phyloP scores from a whole-genome alignment of 148 eudicot species.

The Dysphania ambrosioides region DNA sequence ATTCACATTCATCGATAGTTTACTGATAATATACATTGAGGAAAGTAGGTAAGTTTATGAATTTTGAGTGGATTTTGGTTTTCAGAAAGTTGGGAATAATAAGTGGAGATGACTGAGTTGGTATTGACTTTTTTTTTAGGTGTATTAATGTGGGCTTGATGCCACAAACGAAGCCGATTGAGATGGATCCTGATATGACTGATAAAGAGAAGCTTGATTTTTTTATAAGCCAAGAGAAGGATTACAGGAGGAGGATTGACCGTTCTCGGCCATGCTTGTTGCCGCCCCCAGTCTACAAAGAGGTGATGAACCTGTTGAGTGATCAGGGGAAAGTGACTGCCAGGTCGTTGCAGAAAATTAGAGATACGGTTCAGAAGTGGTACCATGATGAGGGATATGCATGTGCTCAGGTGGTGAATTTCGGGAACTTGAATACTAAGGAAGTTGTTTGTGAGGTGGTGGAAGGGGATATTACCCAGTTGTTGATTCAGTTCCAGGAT shows the following conservation, averaged over 20 bases:
- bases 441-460: constrained; percentile 95
- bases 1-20: neutral
- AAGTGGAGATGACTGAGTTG: neutral
- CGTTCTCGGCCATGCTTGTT: constrained; percentile 69
- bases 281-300: constrained; percentile 50
- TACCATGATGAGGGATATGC: constrained; percentile 91
- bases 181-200: constrained; percentile 79
- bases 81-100: neutral
- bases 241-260: constrained; percentile 70
- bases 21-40: neutral
- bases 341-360: constrained; percentile 69
- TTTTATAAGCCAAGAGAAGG: constrained; percentile 56
- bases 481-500: constrained; percentile 91
- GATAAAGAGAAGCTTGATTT: constrained; percentile 72
- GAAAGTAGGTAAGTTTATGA: neutral
- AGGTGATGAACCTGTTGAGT: constrained; percentile 60
- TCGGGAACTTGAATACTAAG: constrained; percentile 86
- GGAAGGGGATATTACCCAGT: constrained; percentile 90
- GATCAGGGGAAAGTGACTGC: constrained; percentile 69
- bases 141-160: constrained; percentile 91
- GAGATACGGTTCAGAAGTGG: constrained; percentile 91
- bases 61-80: neutral
- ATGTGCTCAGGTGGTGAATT: constrained; percentile 88
- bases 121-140: constrained; percentile 26
- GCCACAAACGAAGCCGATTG: constrained; percentile 72